These are phyloP conservation scores for Colletotrichum higginsianum DNA, from an alignment of 2,329 filamentous ascomycete genomes.

Conservation along the genomic window DNA sequence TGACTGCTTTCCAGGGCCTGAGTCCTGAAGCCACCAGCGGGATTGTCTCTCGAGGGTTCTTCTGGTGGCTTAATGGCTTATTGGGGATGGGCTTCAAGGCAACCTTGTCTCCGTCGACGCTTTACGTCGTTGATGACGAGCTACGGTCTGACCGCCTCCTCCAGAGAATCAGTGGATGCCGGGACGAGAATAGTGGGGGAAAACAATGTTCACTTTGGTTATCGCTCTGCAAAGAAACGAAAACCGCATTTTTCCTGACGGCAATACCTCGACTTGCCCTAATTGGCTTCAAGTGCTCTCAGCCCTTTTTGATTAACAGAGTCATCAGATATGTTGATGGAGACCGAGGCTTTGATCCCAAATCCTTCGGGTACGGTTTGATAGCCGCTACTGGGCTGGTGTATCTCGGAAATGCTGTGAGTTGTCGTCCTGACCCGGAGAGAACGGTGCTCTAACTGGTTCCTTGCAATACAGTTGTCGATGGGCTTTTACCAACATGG, in stretches of 20 bases:
- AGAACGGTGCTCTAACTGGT: background rate
- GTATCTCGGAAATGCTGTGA: conserved; percentile 51
- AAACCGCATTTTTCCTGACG: conserved; percentile 51
- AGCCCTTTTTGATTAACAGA: conserved; percentile 47
- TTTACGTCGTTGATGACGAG: conserved; percentile 48
- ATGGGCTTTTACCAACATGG: conserved; percentile 54
- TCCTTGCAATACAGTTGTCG: background rate
- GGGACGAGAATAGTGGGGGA: conserved; percentile 45
- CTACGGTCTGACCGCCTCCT: conserved; percentile 49
- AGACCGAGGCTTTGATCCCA: conserved; percentile 30
- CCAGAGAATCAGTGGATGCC: conserved; percentile 43
- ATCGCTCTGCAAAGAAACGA: conserved; percentile 47
- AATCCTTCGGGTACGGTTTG: conserved; percentile 50
- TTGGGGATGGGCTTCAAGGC: conserved; percentile 45
- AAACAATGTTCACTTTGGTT: conserved; percentile 47
- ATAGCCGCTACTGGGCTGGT: conserved; percentile 52
- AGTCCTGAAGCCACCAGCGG: conserved; percentile 43
- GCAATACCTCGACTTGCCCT: conserved; percentile 48
- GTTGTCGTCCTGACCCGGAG: background rate
- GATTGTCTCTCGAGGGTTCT: conserved; percentile 50
- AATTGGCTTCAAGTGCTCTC: conserved; percentile 50
- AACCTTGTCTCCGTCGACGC: conserved; percentile 4
- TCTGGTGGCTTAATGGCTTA: conserved; percentile 52
- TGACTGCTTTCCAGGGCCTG: background rate
- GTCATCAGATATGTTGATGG: conserved; percentile 44